These are phyloP conservation scores for Coprinellus aureogranulatus DNA, from an alignment of 768 basidiomycete genomes.

Conservation along the genomic window DNA sequence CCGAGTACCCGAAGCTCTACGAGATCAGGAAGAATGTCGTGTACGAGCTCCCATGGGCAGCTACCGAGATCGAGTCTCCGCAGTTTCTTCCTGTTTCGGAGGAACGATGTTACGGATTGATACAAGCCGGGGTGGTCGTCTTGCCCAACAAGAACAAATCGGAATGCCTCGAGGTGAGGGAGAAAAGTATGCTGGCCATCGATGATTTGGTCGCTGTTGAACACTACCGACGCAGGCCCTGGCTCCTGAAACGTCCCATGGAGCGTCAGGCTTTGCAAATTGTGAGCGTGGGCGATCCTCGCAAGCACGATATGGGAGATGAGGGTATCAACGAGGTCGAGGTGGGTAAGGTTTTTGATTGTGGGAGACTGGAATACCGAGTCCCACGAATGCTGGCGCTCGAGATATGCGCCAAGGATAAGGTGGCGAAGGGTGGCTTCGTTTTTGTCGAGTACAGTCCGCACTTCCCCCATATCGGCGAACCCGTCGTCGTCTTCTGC, in stretches of 20 bases:
- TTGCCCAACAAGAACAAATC: conserved; percentile 63
- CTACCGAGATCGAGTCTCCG: conserved; percentile 59
- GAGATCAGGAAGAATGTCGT: conserved; percentile 49
- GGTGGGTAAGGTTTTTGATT: conserved; percentile 64
- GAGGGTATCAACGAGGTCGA: conserved; percentile 69
- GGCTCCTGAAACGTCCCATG: conserved; percentile 67
- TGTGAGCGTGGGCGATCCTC: conserved; percentile 61
- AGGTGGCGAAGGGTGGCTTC: conserved; percentile 56
- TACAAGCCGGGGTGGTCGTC: conserved; percentile 55
- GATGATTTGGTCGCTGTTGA: conserved; percentile 60
- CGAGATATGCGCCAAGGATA: conserved; percentile 67
- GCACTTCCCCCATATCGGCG: conserved; percentile 68
- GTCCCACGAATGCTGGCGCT: conserved; percentile 66
- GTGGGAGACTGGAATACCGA: conserved; percentile 59
- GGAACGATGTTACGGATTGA: conserved; percentile 52
- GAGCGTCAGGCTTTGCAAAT: conserved; percentile 59
- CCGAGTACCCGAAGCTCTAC: conserved; percentile 53
- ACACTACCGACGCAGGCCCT: conserved; percentile 54
- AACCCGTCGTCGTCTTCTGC: conserved; percentile 72
- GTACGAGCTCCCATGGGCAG: conserved; percentile 65
- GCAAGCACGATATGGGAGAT: conserved; percentile 62
- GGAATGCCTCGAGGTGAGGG: conserved; percentile 62
- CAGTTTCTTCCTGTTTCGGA: conserved; percentile 46
- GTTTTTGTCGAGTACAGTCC: conserved; percentile 61
- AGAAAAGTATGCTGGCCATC: conserved; percentile 58